phyloP scores from a whole-genome alignment of 805 yeast genomes.

The Starmerella bombi region DNA sequence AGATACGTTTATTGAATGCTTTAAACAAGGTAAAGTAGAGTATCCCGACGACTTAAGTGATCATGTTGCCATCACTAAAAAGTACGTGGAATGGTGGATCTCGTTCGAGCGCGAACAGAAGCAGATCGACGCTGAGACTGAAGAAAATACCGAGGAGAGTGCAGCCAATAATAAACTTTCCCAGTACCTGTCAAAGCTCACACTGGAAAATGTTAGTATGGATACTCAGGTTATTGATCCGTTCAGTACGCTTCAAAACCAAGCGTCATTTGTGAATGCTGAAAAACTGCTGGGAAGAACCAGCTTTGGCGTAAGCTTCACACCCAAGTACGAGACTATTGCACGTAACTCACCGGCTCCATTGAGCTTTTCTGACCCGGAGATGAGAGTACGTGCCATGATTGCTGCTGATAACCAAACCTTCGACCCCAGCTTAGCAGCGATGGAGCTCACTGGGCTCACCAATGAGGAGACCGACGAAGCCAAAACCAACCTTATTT shows the following conservation, averaged over 20 bases:
- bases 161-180: background rate
- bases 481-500: constrained; percentile 39
- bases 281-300: constrained; percentile 36
- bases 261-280: constrained; percentile 13
- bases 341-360: constrained; percentile 2
- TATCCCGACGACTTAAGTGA: constrained; percentile 28
- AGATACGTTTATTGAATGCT: constrained; percentile 43
- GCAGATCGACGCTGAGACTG: background rate
- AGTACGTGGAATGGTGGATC: constrained; percentile 54
- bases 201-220: background rate
- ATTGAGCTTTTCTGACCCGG: constrained; percentile 21
- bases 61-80: constrained; percentile 12
- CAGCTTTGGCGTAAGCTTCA: constrained; percentile 27
- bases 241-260: constrained; percentile 8
- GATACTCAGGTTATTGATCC: constrained; percentile 6
- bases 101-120: constrained; percentile 18
- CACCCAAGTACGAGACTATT: background rate
- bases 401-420: constrained; percentile 44
- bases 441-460: constrained; percentile 33
- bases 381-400: constrained; percentile 31
- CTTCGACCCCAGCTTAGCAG: constrained; percentile 34
- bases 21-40: constrained; percentile 37
- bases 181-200: background rate
- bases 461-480: constrained; percentile 37
- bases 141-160: background rate